Percentiles rank a stretch among this genome's conserved stretches.
These are phyloP conservation scores for Agrocybe praecox DNA, from an alignment of 768 basidiomycete genomes.

Conservation along the genomic window DNA sequence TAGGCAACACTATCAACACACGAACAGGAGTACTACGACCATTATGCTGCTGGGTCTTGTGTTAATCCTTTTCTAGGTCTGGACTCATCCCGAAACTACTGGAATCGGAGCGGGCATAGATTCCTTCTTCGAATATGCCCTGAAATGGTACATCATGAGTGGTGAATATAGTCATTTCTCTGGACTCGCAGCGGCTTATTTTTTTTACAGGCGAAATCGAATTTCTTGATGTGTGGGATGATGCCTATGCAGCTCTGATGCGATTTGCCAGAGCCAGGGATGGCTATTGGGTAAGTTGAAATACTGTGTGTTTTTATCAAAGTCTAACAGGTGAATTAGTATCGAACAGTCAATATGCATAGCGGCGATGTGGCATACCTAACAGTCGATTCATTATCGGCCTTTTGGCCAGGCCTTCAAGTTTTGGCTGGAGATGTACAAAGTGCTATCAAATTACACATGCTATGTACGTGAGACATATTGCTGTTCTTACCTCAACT, in stretches of 20 bases:
- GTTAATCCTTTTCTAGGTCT: constrained; percentile 45
- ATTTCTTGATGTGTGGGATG: constrained; percentile 84
- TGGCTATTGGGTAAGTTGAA: constrained; percentile 75
- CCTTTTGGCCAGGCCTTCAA: constrained; percentile 98
- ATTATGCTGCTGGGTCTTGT: background rate
- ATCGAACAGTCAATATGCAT: constrained; percentile 81
- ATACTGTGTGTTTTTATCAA: background rate
- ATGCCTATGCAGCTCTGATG: constrained; percentile 84
- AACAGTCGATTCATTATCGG: constrained; percentile 93
- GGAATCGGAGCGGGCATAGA: constrained; percentile 95
- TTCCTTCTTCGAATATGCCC: constrained; percentile 92
- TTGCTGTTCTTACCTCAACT: background rate
- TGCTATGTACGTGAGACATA: constrained; percentile 62
- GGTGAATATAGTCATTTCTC: constrained; percentile 39
- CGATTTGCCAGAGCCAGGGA: constrained; percentile 79
- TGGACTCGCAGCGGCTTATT: background rate
- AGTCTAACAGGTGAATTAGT: constrained; percentile 47
- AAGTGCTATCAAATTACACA: constrained; percentile 90
- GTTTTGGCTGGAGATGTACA: constrained; percentile 84
- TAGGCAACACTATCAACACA: constrained; percentile 89
- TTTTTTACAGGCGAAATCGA: constrained; percentile 65
- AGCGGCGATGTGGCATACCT: constrained; percentile 73
- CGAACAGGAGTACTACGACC: constrained; percentile 65
- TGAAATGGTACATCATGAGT: constrained; percentile 91
- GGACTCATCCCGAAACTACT: constrained; percentile 76